Evolutionary conservation across 257 asterid species (phyloP), one percentile per base, ranked within the genome.

Genomic region (Linaria vulgaris): DNA sequence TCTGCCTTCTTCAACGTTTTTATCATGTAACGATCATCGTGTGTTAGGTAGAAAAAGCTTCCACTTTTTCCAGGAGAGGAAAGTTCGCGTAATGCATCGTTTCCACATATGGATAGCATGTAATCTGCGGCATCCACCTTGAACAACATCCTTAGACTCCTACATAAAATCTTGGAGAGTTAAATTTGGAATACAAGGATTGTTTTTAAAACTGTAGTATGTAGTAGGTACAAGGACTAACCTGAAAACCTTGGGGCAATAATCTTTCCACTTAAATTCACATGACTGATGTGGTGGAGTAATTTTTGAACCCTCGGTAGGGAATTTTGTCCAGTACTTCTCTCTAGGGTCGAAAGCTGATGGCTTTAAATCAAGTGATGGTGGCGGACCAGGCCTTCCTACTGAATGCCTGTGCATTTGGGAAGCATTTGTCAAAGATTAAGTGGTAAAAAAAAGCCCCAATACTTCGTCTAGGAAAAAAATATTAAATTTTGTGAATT

Each of bases 1-100:
- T 91, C 98, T 22, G 98, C 94, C 73, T 91, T 91, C 77, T 91
- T 91, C 96, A 91, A 88, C 1, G 98, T 88, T 82, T 88, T 91
- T 55, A 88, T 91, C 98, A 91, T 91, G 75, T 91, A 91, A 17
- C 96, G 91, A 67, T 91, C 98, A 25, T 88, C 98, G 37, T 87
- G 85, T 3, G 98, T 92, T 71, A 88, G 65, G 86, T 92, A 92
- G 54, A 91, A 91, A 72, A 91, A 91, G 75, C 98, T 91, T 47
- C 98, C 98, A 54, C 98, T 91, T 52, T 91, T 89, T 20, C 97
- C 97, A 0, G 98, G 98, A 3, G 97, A 89, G 25, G 96, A 89
- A 39, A 92, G 94, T 59, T 92, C 99, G 17, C 97, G 69, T 16
- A 92, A 75, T 13, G 99, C 96, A 58, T 90, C 95, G 34, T 87